Percentiles rank a stretch among this genome's conserved stretches.
Evolutionary conservation across 495 filamentous ascomycete genomes (phyloP).

Genomic region (Trichoderma orchidacearum): DNA sequence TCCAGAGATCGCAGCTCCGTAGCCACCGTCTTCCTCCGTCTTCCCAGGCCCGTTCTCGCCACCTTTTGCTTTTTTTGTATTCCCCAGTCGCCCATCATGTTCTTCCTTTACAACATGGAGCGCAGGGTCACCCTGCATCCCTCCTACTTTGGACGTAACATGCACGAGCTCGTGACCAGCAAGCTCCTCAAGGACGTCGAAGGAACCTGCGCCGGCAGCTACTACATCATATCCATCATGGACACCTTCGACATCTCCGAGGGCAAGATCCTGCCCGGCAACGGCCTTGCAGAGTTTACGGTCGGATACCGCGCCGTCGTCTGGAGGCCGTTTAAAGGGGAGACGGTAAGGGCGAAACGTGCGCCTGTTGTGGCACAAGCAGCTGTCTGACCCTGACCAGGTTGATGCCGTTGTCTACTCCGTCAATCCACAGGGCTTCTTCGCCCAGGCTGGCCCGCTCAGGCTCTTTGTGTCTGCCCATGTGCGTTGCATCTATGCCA

Average conservation of each 20-base stretch:
- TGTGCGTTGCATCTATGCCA: constrained; percentile 40
- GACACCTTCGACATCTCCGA: constrained; percentile 86
- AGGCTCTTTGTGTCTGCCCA: constrained; percentile 78
- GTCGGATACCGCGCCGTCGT: constrained; percentile 91
- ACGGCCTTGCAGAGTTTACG: constrained; percentile 83
- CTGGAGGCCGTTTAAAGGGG: constrained; percentile 92
- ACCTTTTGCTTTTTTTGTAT: not conserved
- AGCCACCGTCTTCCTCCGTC: not conserved
- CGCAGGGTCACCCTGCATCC: constrained; percentile 87
- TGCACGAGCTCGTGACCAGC: constrained; percentile 74
- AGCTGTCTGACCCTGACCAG: constrained; percentile 26
- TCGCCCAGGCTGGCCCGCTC: constrained; percentile 78
- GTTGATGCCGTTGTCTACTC: constrained; percentile 83
- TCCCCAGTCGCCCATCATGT: constrained; percentile 47
- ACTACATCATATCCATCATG: constrained; percentile 94
- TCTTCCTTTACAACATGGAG: constrained; percentile 93
- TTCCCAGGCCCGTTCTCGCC: not conserved
- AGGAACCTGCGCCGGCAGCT: constrained; percentile 80
- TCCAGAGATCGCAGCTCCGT: not conserved
- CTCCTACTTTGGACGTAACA: constrained; percentile 86
- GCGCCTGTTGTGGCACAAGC: not conserved
- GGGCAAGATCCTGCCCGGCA: constrained; percentile 79
- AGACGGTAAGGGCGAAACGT: constrained; percentile 50
- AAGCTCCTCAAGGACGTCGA: constrained; percentile 86
- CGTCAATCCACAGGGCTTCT: constrained; percentile 86